Evolutionary conservation across 768 basidiomycete genomes (phyloP), one percentile per base, ranked within the genome.

Genomic region (Amanita jacksonii): DNA sequence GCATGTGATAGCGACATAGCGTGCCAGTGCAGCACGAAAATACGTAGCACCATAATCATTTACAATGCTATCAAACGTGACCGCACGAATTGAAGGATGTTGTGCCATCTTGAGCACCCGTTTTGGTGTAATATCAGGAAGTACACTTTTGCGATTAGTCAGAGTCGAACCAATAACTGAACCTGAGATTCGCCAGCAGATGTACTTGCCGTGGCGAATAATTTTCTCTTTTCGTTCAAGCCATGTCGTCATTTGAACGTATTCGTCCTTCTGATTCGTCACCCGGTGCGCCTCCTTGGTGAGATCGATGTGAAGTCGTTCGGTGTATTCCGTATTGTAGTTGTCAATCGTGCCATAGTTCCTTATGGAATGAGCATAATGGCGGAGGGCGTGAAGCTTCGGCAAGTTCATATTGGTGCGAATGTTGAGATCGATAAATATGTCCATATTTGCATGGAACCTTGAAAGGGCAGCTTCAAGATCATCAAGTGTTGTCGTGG

Each of bases 331-430:
- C 1, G 47, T 44, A 22, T 43, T 52, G 6, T n/a, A 34, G 4
- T 42, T 43, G 37, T 54, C 55, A 13, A 46, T 49, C 16, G 48
- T 50, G 27, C 55, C 55, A 46, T 16, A 47, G 1, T 9, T 9
- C 28, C 48, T 45, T 34, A 56, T 56, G 2, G 39, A 24, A 3
- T 22, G 13, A 1, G 34, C 20, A 41, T 52, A 53, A 19, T 50
- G 50, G 6, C 19, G 34, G 32, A 55, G 47, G 4, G 39, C 20
- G 46, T 53, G 57, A 8, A 48, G 34, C 42, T 55, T 56, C 42
- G 55, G 57, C n/a, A 62, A 51, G 23, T 59, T 51, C 39, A 63
- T 60, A 27, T 61, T 38, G 5, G 51, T 15, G 8, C 46, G 50
- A 13, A 48, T 24, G 15, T 28, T 40, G n/a, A 39, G 34, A 1